Conservation (phyloP, 2,329 filamentous ascomycete genomes). For the Coleophoma cylindrospora region DNA sequence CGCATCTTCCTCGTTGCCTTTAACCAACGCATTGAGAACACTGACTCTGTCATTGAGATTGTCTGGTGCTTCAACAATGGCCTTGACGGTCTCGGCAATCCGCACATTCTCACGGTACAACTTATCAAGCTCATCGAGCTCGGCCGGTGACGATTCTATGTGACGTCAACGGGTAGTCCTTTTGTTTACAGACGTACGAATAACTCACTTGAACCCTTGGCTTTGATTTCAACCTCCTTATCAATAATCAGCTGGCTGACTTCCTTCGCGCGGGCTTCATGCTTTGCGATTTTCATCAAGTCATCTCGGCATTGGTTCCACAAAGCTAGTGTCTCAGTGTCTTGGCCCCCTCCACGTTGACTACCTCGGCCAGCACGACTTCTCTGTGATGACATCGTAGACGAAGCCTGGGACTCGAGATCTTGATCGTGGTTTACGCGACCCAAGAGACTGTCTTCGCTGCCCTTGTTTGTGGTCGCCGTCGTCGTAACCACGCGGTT, state of each 20-base stretch:
- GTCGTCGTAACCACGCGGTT: too few species aligned
- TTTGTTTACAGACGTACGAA: background rate
- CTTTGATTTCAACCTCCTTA: conserved; percentile 1
- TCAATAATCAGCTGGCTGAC: conserved; percentile 1
- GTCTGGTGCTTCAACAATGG: conserved; percentile 5
- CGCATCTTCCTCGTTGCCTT: conserved; percentile 16
- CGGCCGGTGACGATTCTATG: conserved; percentile 16
- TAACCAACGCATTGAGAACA: conserved; percentile 14
- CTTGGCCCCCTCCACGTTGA: conserved; percentile 7
- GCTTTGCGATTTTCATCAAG: background rate
- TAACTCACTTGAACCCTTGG: conserved; percentile 1
- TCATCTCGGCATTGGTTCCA: conserved; percentile 8
- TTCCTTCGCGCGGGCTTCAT: background rate
- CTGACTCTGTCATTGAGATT: conserved; percentile 8
- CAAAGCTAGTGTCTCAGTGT: conserved; percentile 8
- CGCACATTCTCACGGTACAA: conserved; percentile 24
- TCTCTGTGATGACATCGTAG: conserved; percentile 11
- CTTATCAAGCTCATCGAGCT: conserved; percentile 15
- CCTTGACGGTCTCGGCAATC: conserved; percentile 19
- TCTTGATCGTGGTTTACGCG: background rate
- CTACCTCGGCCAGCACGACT: conserved; percentile 7
- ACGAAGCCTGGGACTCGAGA: background rate
- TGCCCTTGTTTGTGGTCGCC: too few species aligned
- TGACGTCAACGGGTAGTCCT: background rate
- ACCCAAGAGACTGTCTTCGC: too few species aligned